These are phyloP conservation scores for Alternaria viburni DNA, from an alignment of 2,329 filamentous ascomycete species.

Conservation along the genomic window DNA sequence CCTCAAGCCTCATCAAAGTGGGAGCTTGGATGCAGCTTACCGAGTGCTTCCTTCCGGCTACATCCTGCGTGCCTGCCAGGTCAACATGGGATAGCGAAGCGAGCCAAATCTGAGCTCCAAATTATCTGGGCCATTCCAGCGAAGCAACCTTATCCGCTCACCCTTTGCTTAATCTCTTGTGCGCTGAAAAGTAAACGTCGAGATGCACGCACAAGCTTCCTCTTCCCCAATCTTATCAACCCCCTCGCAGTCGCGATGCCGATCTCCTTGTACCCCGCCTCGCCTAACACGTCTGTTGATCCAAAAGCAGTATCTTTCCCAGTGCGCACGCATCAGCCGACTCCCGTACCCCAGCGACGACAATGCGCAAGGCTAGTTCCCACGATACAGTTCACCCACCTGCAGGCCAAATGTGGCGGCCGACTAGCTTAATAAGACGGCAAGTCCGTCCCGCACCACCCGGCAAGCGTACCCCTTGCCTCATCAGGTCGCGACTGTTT, in stretches of 20 bases:
- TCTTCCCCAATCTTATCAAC: background rate
- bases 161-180: background rate
- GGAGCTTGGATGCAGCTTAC: background rate
- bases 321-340: background rate
- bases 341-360: background rate
- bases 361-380: background rate
- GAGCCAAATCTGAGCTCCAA: background rate
- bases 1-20: background rate
- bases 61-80: background rate
- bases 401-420: background rate
- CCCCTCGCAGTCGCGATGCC: background rate
- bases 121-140: background rate
- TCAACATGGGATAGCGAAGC: background rate
- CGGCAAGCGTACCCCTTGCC: background rate
- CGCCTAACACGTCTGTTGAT: accelerated
- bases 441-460: background rate
- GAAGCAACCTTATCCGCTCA: background rate
- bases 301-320: background rate
- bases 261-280: background rate
- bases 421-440: background rate
- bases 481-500: background rate
- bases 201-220: background rate
- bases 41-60: background rate
- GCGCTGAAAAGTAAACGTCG: background rate
- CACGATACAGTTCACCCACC: background rate